Conservation (phyloP, 495 filamentous ascomycete genomes). For the Aspergillus carlsbadensis region DNA sequence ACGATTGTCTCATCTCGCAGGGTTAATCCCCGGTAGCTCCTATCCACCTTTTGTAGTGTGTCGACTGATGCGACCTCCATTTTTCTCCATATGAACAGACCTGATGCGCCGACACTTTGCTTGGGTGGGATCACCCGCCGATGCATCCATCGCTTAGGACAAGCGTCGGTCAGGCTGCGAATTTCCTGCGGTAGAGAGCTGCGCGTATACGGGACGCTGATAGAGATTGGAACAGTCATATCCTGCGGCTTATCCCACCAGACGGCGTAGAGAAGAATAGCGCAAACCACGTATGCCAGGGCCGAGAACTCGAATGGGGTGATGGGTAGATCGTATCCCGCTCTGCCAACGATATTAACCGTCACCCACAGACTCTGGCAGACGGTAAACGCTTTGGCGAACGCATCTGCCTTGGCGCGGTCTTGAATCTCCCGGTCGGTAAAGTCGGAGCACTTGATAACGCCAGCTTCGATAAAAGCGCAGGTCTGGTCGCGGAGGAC, state of each 20-base stretch:
- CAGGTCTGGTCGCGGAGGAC: slow-evolving; percentile 1
- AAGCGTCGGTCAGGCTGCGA: not conserved
- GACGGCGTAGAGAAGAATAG: slow-evolving; percentile 1
- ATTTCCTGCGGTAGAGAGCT: not conserved
- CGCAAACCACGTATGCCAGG: slow-evolving; percentile 9
- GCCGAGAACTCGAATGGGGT: slow-evolving; percentile 6
- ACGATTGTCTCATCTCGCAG: not conserved
- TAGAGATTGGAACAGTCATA: slow-evolving; percentile 2
- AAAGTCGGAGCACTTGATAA: slow-evolving; percentile 7
- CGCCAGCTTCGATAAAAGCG: not conserved
- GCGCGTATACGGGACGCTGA: not conserved
- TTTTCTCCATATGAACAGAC: too few relatives aligned
- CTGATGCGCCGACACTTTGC: not conserved
- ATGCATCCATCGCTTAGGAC: not conserved
- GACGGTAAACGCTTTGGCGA: slow-evolving; percentile 6
- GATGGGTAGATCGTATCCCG: slow-evolving; percentile 2
- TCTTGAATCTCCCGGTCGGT: slow-evolving; percentile 5
- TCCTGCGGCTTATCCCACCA: slow-evolving; percentile 14
- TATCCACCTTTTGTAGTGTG: not conserved
- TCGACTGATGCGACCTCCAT: not conserved
- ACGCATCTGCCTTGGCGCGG: slow-evolving; percentile 6
- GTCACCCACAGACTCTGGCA: slow-evolving; percentile 8
- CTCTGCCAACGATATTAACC: slow-evolving; percentile 2
- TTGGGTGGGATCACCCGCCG: not conserved
- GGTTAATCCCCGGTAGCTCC: not conserved